Percentiles rank a stretch among this genome's conserved stretches.
Evolutionary conservation across 768 basidiomycete genomes (phyloP).

Genomic region (Cubamyces lactineus): DNA sequence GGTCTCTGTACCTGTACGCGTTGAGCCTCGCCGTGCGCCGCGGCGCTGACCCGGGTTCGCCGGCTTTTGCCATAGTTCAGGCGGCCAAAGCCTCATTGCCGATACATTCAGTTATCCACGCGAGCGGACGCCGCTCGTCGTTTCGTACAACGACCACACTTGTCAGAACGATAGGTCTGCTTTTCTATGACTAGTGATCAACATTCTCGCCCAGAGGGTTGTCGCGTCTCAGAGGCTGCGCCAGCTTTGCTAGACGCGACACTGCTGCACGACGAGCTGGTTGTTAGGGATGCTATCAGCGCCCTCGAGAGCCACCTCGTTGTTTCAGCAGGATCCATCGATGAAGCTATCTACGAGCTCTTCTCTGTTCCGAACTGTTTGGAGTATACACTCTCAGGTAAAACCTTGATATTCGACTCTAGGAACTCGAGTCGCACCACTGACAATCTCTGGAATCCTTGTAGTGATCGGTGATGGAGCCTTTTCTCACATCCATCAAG

Average conservation of each 20-base stretch:
- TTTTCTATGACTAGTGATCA: too few species aligned
- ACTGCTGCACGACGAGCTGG: not conserved
- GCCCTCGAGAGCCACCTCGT: conserved; percentile 5
- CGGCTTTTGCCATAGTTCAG: too few species aligned
- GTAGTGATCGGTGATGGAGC: conserved; percentile 3
- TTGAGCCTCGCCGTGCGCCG: too few species aligned
- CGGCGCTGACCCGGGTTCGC: too few species aligned
- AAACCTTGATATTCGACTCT: not conserved
- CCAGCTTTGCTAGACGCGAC: not conserved
- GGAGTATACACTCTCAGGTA: conserved; percentile 11
- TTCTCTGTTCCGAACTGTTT: not conserved
- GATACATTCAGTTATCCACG: not conserved
- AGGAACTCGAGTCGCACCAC: not conserved
- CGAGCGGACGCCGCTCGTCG: not conserved
- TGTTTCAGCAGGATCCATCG: not conserved
- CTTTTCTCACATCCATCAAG: not conserved
- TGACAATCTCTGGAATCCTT: not conserved
- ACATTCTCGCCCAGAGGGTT: not conserved
- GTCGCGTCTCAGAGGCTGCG: not conserved
- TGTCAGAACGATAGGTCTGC: not conserved
- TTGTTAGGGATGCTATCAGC: conserved; percentile 1
- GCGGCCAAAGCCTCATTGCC: not conserved
- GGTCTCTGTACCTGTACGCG: too few species aligned
- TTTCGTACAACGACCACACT: not conserved
- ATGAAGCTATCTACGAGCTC: not conserved